Base-by-base conservation (phyloP, 192 early-diverging fungal genomes). In the Chytriomyces sp. region DNA sequence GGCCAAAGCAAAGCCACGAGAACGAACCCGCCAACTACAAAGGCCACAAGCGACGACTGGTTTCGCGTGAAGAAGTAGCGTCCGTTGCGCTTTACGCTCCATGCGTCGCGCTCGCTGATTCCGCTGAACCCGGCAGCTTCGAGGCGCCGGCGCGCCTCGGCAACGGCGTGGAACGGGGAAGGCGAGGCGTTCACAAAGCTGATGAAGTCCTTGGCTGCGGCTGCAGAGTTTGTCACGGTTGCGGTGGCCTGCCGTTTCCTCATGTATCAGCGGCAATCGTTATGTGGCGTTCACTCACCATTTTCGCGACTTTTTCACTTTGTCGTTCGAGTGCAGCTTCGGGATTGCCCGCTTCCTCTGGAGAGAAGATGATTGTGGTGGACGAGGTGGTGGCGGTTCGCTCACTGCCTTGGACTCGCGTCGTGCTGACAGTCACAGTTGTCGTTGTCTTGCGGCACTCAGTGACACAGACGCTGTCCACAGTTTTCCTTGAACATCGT, bases 1-100 rank as follows among this genome's bases (percentile, higher is more conserved):
- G 14, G 17, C 37, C 14, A 44, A 22, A 31, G 31, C 19, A 68
- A 40, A 54, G 14, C 34, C n/a, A 40, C 30, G 31, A 36, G 30
- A n/a, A 67, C 37, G 19, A 30, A 60, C 64, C 93, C 93, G 65
- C 97, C 97, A 34, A 99, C 91, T 14, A 91, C 91, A 86, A 99
- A 99, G 3, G 96, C 95, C 58, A 96, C 87, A 32, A 98, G 82
- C 6, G 92, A 85, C 12, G 88, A 90, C 41, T 85, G 86, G 82
- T 99, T 99, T 70, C 98, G 89, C 26, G 96, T 99, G 75, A 98
- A 98, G 69, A 91, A 99, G 86, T 99, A 99, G 57, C 92, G 91
- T 53, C 96, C 95, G 71, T 88, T 89, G 39, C 82, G 86, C 75
- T 88, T 80, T 60, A 98, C 75, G 22, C 75, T 77, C 40, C 85